A percentile compares a stretch with the other conserved stretches of the same genome.
These are phyloP conservation scores for Kodamaea nitidulidarum DNA, from an alignment of 805 yeast species.

Conservation along the genomic window DNA sequence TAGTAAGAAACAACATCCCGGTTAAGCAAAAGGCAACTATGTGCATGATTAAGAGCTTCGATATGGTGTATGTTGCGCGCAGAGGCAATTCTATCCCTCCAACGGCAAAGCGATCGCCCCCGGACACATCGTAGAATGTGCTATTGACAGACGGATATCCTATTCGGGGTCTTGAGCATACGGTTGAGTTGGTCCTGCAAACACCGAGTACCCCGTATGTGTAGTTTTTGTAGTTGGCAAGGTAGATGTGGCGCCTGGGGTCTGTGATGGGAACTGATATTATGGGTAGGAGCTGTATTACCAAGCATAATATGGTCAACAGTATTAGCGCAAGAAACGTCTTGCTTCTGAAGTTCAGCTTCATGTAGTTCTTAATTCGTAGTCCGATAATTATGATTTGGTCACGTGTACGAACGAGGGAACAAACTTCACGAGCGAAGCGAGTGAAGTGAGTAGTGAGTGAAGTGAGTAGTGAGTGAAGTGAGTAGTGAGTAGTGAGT, in stretches of 20 bases:
- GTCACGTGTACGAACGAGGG: background rate
- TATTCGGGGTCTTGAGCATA: conserved; percentile 32
- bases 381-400: no score
- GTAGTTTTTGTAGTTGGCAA: conserved; percentile 29
- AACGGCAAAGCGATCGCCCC: conserved; percentile 8
- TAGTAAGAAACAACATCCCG: conserved; percentile 17
- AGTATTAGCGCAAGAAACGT: conserved; percentile 26
- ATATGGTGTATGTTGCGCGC: conserved; percentile 34
- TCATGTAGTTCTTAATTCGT: background rate
- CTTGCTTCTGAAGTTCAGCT: conserved; percentile 22
- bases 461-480: no score
- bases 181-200: conserved; percentile 25
- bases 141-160: conserved; percentile 32
- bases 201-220: conserved; percentile 45
- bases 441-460: no score
- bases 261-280: conserved; percentile 37
- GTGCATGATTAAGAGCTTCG: conserved; percentile 40
- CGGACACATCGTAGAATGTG: conserved; percentile 11
- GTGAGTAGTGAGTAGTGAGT: no score
- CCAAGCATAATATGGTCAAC: conserved; percentile 28
- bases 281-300: conserved; percentile 37
- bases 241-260: conserved; percentile 20
- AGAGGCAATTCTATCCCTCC: conserved; percentile 38
- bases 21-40: conserved; percentile 36
- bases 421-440: no score